Evolutionary conservation across 495 filamentous ascomycete genomes (phyloP).

Genomic region (Neurospora discreta): DNA sequence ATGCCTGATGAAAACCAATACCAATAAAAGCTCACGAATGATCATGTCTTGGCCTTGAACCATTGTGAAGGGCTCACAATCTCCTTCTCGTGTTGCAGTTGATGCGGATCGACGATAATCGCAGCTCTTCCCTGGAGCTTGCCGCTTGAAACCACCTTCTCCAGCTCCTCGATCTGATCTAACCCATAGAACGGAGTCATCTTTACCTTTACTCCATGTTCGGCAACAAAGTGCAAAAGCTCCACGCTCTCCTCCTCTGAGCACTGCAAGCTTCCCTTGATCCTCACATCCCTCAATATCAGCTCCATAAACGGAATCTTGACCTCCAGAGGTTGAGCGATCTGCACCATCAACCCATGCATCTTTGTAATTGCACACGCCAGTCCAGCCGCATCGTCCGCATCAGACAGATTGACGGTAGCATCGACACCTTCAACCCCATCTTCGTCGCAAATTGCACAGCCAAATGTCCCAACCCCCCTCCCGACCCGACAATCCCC

Average conservation of each 20-base stretch:
- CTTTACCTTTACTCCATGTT: constrained; percentile 38
- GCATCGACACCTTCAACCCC: constrained; percentile 38
- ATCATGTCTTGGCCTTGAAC: constrained; percentile 4
- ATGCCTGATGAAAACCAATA: background rate
- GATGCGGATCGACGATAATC: constrained; percentile 35
- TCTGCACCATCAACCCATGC: constrained; percentile 44
- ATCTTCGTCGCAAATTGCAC: constrained; percentile 43
- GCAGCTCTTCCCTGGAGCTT: constrained; percentile 44
- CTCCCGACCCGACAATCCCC: constrained; percentile 44
- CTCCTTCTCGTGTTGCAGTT: constrained; percentile 16
- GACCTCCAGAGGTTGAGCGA: constrained; percentile 40
- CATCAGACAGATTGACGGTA: constrained; percentile 36
- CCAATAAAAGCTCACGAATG: background rate
- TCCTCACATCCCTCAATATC: constrained; percentile 42
- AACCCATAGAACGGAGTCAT: constrained; percentile 43
- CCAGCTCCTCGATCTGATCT: constrained; percentile 36
- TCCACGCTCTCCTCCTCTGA: constrained; percentile 34
- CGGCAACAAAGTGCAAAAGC: constrained; percentile 42
- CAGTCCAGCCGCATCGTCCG: constrained; percentile 30
- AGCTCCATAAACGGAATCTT: constrained; percentile 41
- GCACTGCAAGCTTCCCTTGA: constrained; percentile 38
- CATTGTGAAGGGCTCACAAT: background rate
- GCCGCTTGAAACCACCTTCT: constrained; percentile 37
- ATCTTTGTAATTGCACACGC: constrained; percentile 41
- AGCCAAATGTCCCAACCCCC: constrained; percentile 46